Percentiles rank a stretch among this genome's conserved stretches.
phyloP scores from a whole-genome alignment of 345 rosid species.

The Populus davidiana region DNA sequence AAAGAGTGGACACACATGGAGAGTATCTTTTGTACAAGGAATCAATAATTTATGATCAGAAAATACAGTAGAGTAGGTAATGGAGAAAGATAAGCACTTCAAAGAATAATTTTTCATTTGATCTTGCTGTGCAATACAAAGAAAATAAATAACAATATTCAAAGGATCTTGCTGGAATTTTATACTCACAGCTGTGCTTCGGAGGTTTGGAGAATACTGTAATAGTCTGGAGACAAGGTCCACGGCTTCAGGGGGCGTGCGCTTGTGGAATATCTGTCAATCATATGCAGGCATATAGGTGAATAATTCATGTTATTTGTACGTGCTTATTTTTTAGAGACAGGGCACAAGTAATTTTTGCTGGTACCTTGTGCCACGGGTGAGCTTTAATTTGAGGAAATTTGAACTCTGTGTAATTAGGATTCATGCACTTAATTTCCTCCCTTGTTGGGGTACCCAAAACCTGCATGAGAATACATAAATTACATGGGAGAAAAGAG shows the following conservation, averaged over 20 bases:
- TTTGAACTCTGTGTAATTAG: constrained; percentile 92
- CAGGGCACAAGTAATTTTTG: not conserved
- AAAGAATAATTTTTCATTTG: not conserved
- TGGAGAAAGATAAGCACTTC: not conserved
- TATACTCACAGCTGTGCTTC: constrained; percentile 81
- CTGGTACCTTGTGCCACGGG: constrained; percentile 94
- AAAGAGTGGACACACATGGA: not conserved
- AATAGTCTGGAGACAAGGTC: constrained; percentile 93
- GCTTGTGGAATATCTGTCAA: constrained; percentile 81
- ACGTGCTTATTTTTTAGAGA: not conserved
- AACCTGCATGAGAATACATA: constrained; percentile 45
- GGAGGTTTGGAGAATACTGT: constrained; percentile 95
- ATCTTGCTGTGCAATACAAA: not conserved
- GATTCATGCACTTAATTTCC: constrained; percentile 99
- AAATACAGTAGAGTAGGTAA: not conserved
- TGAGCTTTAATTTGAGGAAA: constrained; percentile 99
- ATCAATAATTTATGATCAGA: not conserved
- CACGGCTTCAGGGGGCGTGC: constrained; percentile 97
- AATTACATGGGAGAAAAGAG: not conserved
- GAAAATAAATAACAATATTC: not conserved
- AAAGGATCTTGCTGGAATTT: not conserved
- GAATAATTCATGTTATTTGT: not conserved
- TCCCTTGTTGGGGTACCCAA: constrained; percentile 98
- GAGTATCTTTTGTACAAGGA: not conserved
- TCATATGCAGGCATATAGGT: not conserved